Evolutionary conservation across 768 basidiomycete genomes (phyloP).

Genomic region (Tylopilus rubrobrunneus): DNA sequence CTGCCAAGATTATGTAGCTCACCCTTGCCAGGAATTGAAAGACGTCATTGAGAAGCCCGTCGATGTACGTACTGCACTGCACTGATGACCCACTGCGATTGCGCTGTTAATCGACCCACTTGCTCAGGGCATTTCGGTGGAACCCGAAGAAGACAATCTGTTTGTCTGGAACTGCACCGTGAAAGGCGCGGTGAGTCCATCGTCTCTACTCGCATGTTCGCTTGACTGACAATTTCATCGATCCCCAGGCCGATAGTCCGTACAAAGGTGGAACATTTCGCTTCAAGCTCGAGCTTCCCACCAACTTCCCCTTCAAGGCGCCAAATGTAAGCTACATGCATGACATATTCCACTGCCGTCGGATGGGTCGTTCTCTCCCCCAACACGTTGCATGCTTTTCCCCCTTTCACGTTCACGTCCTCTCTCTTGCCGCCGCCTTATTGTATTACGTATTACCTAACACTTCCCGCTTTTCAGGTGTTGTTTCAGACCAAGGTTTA

Average conservation of each 20-base stretch:
- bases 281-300: slow-evolving; percentile 68
- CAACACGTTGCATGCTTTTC: slow-evolving; percentile 16
- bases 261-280: slow-evolving; percentile 81
- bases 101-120: slow-evolving; percentile 8
- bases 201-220: background rate
- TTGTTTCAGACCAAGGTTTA: slow-evolving; percentile 84
- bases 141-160: slow-evolving; percentile 66
- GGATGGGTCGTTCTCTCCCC: slow-evolving; percentile 7
- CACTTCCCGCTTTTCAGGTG: slow-evolving; percentile 44
- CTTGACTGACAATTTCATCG: slow-evolving; percentile 1
- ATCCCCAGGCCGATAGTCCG: slow-evolving; percentile 63
- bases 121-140: slow-evolving; percentile 56
- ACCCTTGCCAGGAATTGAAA: slow-evolving; percentile 53
- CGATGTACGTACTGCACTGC: slow-evolving; percentile 42
- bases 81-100: slow-evolving; percentile 6
- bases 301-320: slow-evolving; percentile 86
- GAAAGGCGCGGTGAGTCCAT: slow-evolving; percentile 61
- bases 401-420: background rate
- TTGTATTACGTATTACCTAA: slow-evolving; percentile 18
- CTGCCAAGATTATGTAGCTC: slow-evolving; percentile 5
- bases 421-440: background rate
- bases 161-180: slow-evolving; percentile 76
- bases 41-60: slow-evolving; percentile 62
- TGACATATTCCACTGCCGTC: slow-evolving; percentile 2
- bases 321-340: slow-evolving; percentile 50